Percentiles rank a stretch among this genome's conserved stretches.
phyloP scores from a whole-genome alignment of 306 rosid species.

The Dalbergia cultrata region DNA sequence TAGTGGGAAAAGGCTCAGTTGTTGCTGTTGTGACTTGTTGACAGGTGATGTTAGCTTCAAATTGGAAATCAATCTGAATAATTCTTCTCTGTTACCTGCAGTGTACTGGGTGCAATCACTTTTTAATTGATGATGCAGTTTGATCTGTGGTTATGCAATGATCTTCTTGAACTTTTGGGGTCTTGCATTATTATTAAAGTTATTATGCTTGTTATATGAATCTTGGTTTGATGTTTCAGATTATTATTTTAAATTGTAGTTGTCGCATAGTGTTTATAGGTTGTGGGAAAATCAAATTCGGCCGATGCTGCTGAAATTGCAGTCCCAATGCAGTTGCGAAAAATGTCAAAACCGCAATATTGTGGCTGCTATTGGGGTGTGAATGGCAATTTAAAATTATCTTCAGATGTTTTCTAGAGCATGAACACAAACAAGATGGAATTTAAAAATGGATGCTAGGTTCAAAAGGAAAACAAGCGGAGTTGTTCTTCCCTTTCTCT shows the following conservation, averaged over 20 bases:
- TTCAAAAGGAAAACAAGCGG: constrained; percentile 1
- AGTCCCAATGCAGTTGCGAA: background rate
- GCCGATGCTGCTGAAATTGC: background rate
- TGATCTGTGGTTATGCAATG: no score
- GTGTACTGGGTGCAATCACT: no score
- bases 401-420: background rate
- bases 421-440: background rate
- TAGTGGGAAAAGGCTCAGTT: no score
- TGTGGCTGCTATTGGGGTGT: background rate
- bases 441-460: background rate
- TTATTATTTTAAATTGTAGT: background rate
- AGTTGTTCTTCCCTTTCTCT: background rate
- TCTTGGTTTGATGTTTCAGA: background rate
- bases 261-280: background rate
- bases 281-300: background rate
- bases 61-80: no score
- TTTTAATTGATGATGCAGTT: no score
- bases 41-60: no score
- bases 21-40: no score
- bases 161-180: no score
- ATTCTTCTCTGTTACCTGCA: no score
- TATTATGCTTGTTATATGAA: background rate
- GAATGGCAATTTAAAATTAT: background rate
- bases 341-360: background rate
- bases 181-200: no score